A percentile compares a stretch with the other conserved stretches of the same genome.
phyloP scores from a whole-genome alignment of 768 basidiomycete species.

The Candolleomyces eurysporus region DNA sequence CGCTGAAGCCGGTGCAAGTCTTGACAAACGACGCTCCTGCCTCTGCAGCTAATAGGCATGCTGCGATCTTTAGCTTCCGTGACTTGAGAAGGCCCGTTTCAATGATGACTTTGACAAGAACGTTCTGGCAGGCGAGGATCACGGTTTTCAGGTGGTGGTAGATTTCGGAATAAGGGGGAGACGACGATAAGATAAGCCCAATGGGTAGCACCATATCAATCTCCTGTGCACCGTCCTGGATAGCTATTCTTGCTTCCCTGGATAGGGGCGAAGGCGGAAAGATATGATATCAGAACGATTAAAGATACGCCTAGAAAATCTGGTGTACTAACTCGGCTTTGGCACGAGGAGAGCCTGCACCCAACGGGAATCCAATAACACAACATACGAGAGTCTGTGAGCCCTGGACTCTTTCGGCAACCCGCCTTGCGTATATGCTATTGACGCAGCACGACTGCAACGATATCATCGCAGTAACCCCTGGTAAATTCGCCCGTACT shows the following conservation, averaged over 20 bases:
- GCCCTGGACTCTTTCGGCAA: conserved; percentile 36
- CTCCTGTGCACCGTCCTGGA: conserved; percentile 45
- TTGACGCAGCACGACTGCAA: conserved; percentile 52
- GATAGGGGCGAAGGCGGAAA: background rate
- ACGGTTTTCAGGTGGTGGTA: conserved; percentile 40
- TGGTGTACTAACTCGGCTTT: conserved; percentile 41
- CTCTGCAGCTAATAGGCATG: conserved; percentile 44
- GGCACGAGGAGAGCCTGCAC: conserved; percentile 39
- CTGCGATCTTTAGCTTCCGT: conserved; percentile 42
- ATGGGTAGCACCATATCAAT: conserved; percentile 54
- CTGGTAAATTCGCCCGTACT: background rate
- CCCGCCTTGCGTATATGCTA: conserved; percentile 41
- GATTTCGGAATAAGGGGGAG: conserved; percentile 33
- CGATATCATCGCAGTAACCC: background rate
- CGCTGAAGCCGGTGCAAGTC: conserved; percentile 51
- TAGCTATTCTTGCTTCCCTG: conserved; percentile 47
- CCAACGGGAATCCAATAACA: conserved; percentile 52
- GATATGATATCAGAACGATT: background rate
- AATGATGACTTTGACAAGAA: conserved; percentile 50
- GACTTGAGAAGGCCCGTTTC: conserved; percentile 48
- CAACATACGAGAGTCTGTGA: conserved; percentile 41
- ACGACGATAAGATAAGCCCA: conserved; percentile 39
- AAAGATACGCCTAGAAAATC: conserved; percentile 1
- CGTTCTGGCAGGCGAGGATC: conserved; percentile 28
- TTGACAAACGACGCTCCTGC: conserved; percentile 54